Evolutionary conservation across 140 eudicot species (phyloP).

Genomic region (Cichorium intybus): DNA sequence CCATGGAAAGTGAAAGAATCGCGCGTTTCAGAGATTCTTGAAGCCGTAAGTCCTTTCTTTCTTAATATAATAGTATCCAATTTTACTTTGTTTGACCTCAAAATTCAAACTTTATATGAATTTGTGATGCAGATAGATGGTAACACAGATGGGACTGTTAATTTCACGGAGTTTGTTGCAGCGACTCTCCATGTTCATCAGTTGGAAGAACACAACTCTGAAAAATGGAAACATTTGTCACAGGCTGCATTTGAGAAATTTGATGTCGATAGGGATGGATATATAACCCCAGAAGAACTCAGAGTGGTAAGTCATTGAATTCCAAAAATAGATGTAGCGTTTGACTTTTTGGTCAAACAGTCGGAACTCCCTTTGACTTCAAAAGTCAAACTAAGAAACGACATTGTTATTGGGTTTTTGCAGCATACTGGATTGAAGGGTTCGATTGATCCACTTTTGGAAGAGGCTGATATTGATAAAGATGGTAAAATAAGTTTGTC

Average conservation of each 20-base stretch:
- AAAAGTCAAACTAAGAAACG: conserved; percentile 5
- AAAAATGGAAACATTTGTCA: conserved; percentile 80
- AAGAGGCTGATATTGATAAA: conserved; percentile 94
- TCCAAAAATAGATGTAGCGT: background rate
- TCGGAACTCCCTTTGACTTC: conserved; percentile 20
- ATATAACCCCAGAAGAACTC: conserved; percentile 89
- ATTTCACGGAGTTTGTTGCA: conserved; percentile 90
- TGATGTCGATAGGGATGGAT: conserved; percentile 94
- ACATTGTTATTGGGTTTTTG: background rate
- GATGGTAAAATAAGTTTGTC: conserved; percentile 89
- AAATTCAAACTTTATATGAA: conserved; percentile 6
- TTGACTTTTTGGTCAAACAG: conserved; percentile 1
- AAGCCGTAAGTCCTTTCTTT: conserved; percentile 60
- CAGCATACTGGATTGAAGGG: conserved; percentile 93
- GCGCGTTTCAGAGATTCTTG: conserved; percentile 76
- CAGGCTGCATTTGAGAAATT: conserved; percentile 92
- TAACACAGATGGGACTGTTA: conserved; percentile 86
- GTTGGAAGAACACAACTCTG: conserved; percentile 68
- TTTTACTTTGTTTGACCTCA: background rate
- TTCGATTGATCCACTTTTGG: conserved; percentile 81
- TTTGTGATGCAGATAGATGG: conserved; percentile 77
- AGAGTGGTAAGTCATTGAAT: conserved; percentile 56
- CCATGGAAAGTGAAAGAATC: conserved; percentile 97
- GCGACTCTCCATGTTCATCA: conserved; percentile 97
- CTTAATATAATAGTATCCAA: too few relatives aligned